These are phyloP conservation scores for Hordeum pubiflorum DNA, from an alignment of 202 grass and related monocot species.

Conservation along the genomic window DNA sequence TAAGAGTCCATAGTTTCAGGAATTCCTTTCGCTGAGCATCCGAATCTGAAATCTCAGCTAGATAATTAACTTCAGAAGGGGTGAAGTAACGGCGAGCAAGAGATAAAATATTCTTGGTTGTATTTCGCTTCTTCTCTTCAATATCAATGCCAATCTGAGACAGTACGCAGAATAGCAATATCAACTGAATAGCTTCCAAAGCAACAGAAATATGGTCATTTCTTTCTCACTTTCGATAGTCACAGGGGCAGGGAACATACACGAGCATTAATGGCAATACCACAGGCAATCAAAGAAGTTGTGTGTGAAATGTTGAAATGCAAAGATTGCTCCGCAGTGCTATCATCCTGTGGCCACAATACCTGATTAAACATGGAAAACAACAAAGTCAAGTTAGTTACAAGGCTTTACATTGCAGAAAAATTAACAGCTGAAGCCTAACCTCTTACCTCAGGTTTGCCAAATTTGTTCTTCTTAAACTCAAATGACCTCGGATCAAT, in stretches of 20 bases:
- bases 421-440: not conserved
- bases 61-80: conserved; percentile 64
- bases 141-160: conserved; percentile 86
- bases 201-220: not conserved
- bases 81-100: conserved; percentile 84
- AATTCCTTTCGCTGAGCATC: conserved; percentile 75
- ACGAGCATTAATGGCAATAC: conserved; percentile 51
- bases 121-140: conserved; percentile 81
- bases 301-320: conserved; percentile 93
- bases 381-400: conserved; percentile 7
- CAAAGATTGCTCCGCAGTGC: conserved; percentile 41
- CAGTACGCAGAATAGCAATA: conserved; percentile 6
- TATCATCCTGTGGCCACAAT: conserved; percentile 42
- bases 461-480: conserved; percentile 85
- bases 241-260: conserved; percentile 40
- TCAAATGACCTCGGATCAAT: conserved; percentile 70
- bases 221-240: not conserved
- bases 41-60: conserved; percentile 48
- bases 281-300: conserved; percentile 88
- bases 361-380: conserved; percentile 48
- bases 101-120: conserved; percentile 51
- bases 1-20: conserved; percentile 93
- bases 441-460: conserved; percentile 87
- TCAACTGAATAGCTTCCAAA: conserved; percentile 13
- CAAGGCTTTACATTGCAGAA: not conserved